Evolutionary conservation across 208 protist genomes (phyloP), one percentile per base, ranked within the genome.

Genomic region (Entamoeba dispar): DNA sequence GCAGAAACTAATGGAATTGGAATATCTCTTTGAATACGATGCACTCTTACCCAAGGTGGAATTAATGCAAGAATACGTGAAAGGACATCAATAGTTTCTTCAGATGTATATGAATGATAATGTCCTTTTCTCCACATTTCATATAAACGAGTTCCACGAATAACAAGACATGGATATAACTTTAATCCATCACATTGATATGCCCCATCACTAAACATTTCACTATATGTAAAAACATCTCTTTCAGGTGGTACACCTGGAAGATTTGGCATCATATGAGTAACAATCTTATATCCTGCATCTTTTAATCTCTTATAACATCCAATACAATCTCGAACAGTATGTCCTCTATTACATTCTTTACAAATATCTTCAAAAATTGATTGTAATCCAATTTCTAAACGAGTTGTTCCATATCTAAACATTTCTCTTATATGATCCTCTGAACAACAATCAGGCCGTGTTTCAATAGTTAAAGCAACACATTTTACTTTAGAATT

Each of bases 241-340:
- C 92, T 5, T 27, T 50, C n/a, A 22, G 17, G 17, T 31, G 47
- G n/a, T 50, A 91, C 57, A 27, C 17, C 57, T 43, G 98, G 98
- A 47, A 99, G 95, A 96, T 99, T 98, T 7, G 98, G 98, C 98
- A 99, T 99, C 94, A 99, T 98, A 93, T 99, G 98, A 12, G 98
- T 97, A 49, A 99, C 97, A 1, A 99, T 97, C 94, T 99, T 99
- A 95, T 98, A 99, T 86, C 98, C 98, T 92, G 96, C 95, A 94
- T 99, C 98, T 93, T 99, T 99, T 47, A 97, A 95, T 10, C 98
- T 94, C 93, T 97, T 96, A 92, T 99, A 98, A n/a, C 96, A 97
- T 49, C 15, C 4, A 97, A 96, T 57, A 6, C 92, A 61, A 22
- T 51, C 91, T 10, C 57, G 5, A 49, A 94, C 8, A 43, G 31